Percentiles rank a stretch among this genome's conserved stretches.
Evolutionary conservation across 768 basidiomycete genomes (phyloP).

Genomic region (Agrocybe praecox): DNA sequence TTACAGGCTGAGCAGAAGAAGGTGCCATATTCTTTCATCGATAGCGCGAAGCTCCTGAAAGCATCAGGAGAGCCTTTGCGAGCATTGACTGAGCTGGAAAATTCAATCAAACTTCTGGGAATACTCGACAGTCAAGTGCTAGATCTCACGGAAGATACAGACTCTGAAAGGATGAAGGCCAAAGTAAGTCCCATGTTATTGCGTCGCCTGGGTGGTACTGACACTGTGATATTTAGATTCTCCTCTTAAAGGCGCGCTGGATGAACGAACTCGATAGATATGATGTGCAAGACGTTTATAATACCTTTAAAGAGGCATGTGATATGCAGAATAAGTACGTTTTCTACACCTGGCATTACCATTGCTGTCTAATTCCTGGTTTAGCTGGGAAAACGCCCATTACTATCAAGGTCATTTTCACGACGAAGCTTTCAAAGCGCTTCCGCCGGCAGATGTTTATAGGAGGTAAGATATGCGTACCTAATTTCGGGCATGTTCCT

Average conservation of each 20-base stretch:
- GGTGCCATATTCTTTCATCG: slow-evolving; percentile 79
- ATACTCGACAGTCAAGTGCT: slow-evolving; percentile 50
- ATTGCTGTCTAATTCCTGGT: neutral
- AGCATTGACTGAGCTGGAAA: slow-evolving; percentile 87
- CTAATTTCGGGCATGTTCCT: neutral
- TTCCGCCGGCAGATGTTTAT: slow-evolving; percentile 46
- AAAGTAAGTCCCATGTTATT: slow-evolving; percentile 51
- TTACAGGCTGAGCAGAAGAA: slow-evolving; percentile 83
- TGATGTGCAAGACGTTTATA: slow-evolving; percentile 62
- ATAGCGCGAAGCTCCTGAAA: slow-evolving; percentile 86
- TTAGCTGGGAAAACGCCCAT: slow-evolving; percentile 81
- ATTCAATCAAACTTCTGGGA: slow-evolving; percentile 59
- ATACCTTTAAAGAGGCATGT: slow-evolving; percentile 55
- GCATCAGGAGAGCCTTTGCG: slow-evolving; percentile 79
- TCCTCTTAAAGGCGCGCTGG: slow-evolving; percentile 86
- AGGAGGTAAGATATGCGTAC: slow-evolving; percentile 38
- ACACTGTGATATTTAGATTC: slow-evolving; percentile 49
- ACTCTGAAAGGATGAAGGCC: slow-evolving; percentile 59
- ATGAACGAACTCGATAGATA: slow-evolving; percentile 89
- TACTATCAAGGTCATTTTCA: slow-evolving; percentile 91
- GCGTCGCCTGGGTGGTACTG: neutral
- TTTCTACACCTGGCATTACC: neutral
- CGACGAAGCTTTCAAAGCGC: slow-evolving; percentile 69
- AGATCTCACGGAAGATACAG: slow-evolving; percentile 61
- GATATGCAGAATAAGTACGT: slow-evolving; percentile 52